A percentile compares a stretch with the other conserved stretches of the same genome.
phyloP scores from a whole-genome alignment of 1,284 basidiomycete genomes.

The Malassezia globosa region DNA sequence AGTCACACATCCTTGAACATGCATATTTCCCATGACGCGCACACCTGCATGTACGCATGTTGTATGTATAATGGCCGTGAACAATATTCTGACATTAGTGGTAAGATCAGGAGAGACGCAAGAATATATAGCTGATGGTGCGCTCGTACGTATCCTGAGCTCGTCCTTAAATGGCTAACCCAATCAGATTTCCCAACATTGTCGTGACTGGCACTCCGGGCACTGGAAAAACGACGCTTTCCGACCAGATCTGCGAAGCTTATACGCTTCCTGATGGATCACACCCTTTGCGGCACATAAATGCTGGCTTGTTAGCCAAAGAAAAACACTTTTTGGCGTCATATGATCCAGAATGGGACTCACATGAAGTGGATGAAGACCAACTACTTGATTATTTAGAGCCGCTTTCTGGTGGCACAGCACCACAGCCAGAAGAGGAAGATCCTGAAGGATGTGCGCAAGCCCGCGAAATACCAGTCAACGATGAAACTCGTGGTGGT shows the following conservation, averaged over 20 bases:
- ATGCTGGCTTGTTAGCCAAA: conserved; percentile 81
- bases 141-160: conserved; percentile 17
- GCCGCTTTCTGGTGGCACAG: conserved; percentile 27
- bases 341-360: conserved; percentile 88
- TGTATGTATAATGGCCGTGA: too few species aligned
- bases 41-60: too few species aligned
- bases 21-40: too few species aligned
- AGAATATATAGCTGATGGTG: too few species aligned
- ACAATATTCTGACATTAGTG: too few species aligned
- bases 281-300: conserved; percentile 56
- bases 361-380: conserved; percentile 88
- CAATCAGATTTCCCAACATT: conserved; percentile 61
- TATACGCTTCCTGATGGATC: conserved; percentile 12
- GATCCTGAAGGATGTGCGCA: conserved; percentile 12
- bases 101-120: too few species aligned
- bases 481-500: conserved; percentile 50
- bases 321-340: conserved; percentile 68
- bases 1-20: too few species aligned
- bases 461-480: conserved; percentile 18
- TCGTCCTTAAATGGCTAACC: neutral
- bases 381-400: conserved; percentile 37
- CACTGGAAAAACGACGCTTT: conserved; percentile 76
- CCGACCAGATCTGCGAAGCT: conserved; percentile 47
- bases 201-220: conserved; percentile 84
- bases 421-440: conserved; percentile 32